Evolutionary conservation across 2,329 filamentous ascomycete genomes (phyloP), one percentile per base, ranked within the genome.

Genomic region (Berkeleyomyces basicola): DNA sequence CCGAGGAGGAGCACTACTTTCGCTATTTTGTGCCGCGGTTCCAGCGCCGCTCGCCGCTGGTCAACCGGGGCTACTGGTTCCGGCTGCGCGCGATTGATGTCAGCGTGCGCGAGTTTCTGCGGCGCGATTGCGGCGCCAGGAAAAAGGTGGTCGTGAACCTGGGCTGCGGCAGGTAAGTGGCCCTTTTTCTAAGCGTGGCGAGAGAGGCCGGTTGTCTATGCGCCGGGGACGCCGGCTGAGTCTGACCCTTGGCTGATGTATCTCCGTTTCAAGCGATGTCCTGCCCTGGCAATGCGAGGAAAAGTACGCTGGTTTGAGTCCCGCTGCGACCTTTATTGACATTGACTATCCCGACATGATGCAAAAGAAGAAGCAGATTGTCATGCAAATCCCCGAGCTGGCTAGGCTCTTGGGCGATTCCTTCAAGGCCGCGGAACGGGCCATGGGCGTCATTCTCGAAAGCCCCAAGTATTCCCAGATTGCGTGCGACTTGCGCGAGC

Each of bases 51-150:
- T 85, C 89, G n/a, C 90, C 92, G 0, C 77, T 96, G 60, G 93
- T 96, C 70, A 96, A 96, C 72, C 82, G 91, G 55, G 89, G 90
- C 58, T 96, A 95, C 70, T 90, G 89, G 82, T 75, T 96, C 44
- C 83, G 90, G 39, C 86, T 96, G 77, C 85, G 87, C 70, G 86
- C 88, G 14, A 84, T 96, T 64, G 88, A 95, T 70, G 78, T 85
- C 65, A 79, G 84, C 4, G 84, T 95, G 16, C 79, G 80, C 23
- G 76, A 80, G n/a, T 96, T 96, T 67, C 76, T 96, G n/a, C 73
- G 78, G 64, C 75, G 69, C 53, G 70, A 71, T 11, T 40, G 23
- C 14, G 42, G 42, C 4, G 72, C 77, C 6, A 73, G 75, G 40
- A 84, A 80, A 66, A 95, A 90, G 71, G 78, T 91, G 3, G 78